phyloP scores from a whole-genome alignment of 495 filamentous ascomycete species.

The Penicillium daleae region DNA sequence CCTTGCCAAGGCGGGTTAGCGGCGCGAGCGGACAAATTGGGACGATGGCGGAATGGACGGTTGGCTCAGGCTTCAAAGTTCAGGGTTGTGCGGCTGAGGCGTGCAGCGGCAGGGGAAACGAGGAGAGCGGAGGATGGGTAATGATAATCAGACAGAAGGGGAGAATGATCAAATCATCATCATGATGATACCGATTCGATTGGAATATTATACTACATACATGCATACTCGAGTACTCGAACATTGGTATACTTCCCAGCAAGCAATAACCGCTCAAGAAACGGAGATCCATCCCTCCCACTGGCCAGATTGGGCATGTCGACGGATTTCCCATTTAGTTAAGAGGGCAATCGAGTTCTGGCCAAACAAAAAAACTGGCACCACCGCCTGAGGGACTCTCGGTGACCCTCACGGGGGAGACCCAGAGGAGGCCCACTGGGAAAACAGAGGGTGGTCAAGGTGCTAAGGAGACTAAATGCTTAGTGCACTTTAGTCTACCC shows the following conservation, averaged over 20 bases:
- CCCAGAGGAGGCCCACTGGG: not conserved
- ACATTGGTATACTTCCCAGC: not conserved
- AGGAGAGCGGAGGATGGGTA: not conserved
- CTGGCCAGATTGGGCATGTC: not conserved
- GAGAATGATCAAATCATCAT: not conserved
- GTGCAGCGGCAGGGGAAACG: conserved; percentile 15
- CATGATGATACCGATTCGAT: not conserved
- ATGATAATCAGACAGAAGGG: not conserved
- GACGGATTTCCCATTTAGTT: not conserved
- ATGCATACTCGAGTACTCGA: too few species aligned
- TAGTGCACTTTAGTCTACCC: conserved; percentile 9
- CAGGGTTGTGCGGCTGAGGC: conserved; percentile 32
- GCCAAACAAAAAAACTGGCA: not conserved
- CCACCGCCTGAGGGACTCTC: not conserved
- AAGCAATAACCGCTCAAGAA: not conserved
- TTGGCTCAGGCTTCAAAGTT: not conserved
- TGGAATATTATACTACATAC: too few species aligned
- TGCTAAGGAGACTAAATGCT: conserved; percentile 11
- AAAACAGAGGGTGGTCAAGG: conserved; percentile 2
- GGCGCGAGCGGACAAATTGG: not conserved
- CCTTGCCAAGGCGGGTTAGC: conserved; percentile 8
- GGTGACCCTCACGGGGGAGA: not conserved
- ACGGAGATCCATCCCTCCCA: not conserved
- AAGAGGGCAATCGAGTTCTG: not conserved
- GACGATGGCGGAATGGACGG: conserved; percentile 2